A percentile compares a stretch with the other conserved stretches of the same genome.
phyloP scores from a whole-genome alignment of 2,329 filamentous ascomycete species.

The Pseudogymnoascus sp. region DNA sequence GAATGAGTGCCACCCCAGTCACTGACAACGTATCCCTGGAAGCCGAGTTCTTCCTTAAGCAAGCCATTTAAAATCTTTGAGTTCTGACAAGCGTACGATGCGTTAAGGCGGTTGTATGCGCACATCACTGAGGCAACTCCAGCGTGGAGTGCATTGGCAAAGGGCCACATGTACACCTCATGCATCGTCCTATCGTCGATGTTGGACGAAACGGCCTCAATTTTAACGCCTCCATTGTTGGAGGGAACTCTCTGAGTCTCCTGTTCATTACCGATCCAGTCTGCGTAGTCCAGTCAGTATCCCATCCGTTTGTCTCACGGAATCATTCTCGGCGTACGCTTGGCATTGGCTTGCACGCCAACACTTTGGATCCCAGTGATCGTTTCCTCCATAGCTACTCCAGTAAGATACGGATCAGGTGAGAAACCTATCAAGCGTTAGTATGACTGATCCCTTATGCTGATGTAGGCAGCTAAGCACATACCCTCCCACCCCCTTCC shows the following conservation, averaged over 20 bases:
- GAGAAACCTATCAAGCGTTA: constrained; percentile 15
- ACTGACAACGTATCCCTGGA: constrained; percentile 38
- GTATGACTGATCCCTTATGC: neutral
- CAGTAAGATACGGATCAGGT: constrained; percentile 28
- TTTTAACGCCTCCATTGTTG: constrained; percentile 30
- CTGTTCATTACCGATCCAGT: constrained; percentile 45
- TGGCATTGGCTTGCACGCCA: constrained; percentile 30
- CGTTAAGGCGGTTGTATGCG: constrained; percentile 43
- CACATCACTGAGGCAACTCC: constrained; percentile 58
- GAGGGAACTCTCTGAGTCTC: constrained; percentile 34
- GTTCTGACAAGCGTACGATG: constrained; percentile 42
- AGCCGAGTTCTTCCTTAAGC: constrained; percentile 42
- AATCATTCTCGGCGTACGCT: constrained; percentile 14
- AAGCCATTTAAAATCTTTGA: constrained; percentile 39
- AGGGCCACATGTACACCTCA: constrained; percentile 72
- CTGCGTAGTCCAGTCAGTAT: constrained; percentile 7
- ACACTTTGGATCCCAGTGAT: constrained; percentile 28
- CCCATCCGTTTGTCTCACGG: no score
- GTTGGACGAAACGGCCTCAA: constrained; percentile 46
- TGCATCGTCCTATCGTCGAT: constrained; percentile 67
- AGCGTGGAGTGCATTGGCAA: constrained; percentile 61
- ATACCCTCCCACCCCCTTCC: constrained; percentile 33
- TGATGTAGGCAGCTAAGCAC: neutral
- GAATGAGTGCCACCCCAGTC: constrained; percentile 37
- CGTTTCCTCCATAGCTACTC: constrained; percentile 26